A percentile compares a stretch with the other conserved stretches of the same genome.
Evolutionary conservation across 1,284 basidiomycete genomes (phyloP).

Genomic region (Leccinum variabile): DNA sequence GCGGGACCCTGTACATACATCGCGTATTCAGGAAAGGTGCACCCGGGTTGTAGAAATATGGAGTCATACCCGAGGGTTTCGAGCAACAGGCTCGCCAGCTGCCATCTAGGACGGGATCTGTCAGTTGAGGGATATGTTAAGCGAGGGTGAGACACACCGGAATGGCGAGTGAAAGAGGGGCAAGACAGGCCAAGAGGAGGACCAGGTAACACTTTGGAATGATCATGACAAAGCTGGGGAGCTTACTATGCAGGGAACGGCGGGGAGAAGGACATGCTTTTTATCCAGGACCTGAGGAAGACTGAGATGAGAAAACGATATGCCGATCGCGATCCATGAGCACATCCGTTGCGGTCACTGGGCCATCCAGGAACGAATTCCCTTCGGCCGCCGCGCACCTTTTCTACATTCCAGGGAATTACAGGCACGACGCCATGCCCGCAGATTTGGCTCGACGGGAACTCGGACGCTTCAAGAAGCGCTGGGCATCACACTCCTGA

Average conservation of each 20-base stretch:
- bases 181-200: constrained; percentile 26
- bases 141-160: constrained; percentile 20
- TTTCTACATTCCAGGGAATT: constrained; percentile 22
- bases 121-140: neutral
- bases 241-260: constrained; percentile 4
- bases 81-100: constrained; percentile 7
- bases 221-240: constrained; percentile 18
- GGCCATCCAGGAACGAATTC: constrained; percentile 25
- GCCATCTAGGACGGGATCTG: constrained; percentile 12
- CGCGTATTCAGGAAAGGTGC: constrained; percentile 5
- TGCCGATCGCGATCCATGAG: constrained; percentile 22
- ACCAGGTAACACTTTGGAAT: constrained; percentile 21
- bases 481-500: neutral
- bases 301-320: constrained; percentile 27
- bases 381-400: constrained; percentile 27
- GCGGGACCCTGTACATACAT: constrained; percentile 16
- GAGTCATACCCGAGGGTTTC: constrained; percentile 17
- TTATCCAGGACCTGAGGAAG: constrained; percentile 18
- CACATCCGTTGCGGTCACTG: constrained; percentile 20
- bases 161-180: constrained; percentile 24
- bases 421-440: constrained; percentile 19
- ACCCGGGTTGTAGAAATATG: neutral
- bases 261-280: constrained; percentile 17
- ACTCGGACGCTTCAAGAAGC: constrained; percentile 20
- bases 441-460: constrained; percentile 15